Evolutionary conservation across 768 basidiomycete genomes (phyloP).

Genomic region (Nidularia pulvinata): DNA sequence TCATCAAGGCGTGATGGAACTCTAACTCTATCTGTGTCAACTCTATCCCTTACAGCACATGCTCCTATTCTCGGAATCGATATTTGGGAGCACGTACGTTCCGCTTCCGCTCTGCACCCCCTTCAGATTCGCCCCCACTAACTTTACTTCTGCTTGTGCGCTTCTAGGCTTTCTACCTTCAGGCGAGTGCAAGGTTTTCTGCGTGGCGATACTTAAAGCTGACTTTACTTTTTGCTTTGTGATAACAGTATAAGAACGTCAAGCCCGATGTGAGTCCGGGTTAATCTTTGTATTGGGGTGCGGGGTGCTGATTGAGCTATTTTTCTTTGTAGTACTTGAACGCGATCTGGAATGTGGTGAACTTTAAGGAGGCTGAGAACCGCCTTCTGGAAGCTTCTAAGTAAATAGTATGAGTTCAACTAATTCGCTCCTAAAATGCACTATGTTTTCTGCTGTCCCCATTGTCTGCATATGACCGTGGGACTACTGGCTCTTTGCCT

Average conservation of each 20-base stretch:
- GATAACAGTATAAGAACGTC: constrained; percentile 79
- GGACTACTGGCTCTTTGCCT: no score
- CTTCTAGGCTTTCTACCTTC: constrained; percentile 69
- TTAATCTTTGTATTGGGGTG: neutral
- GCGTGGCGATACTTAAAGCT: constrained; percentile 10
- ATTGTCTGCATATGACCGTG: no score
- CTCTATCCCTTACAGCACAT: constrained; percentile 51
- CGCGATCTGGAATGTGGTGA: constrained; percentile 91
- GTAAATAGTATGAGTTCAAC: neutral
- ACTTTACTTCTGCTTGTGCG: constrained; percentile 5
- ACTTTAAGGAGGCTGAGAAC: constrained; percentile 84
- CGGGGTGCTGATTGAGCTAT: neutral
- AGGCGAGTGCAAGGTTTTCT: constrained; percentile 27
- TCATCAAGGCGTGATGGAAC: no score
- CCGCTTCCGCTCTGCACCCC: neutral
- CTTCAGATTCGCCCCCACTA: constrained; percentile 7
- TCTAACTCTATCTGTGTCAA: neutral
- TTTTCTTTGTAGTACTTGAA: constrained; percentile 63
- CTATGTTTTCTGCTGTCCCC: no score
- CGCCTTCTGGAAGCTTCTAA: constrained; percentile 25
- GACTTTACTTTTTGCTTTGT: neutral
- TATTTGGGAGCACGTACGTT: constrained; percentile 84
- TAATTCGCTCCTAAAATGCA: no score
- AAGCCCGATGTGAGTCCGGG: constrained; percentile 81
- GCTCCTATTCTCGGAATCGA: constrained; percentile 94